These are phyloP conservation scores for Diaporthe sp. DNA, from an alignment of 2,329 filamentous ascomycete genomes.

Conservation along the genomic window DNA sequence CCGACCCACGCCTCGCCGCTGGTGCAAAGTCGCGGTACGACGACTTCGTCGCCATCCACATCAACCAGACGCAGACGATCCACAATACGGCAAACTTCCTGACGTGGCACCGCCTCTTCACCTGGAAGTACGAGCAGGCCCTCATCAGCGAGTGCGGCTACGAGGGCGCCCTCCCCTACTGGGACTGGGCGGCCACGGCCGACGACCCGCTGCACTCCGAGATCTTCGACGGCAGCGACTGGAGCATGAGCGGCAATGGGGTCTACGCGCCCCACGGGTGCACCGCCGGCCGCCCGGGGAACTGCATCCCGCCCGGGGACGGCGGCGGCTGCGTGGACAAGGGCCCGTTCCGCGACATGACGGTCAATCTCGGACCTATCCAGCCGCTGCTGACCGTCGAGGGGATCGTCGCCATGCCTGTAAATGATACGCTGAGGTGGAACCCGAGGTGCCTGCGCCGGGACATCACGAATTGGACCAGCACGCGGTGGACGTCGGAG, in stretches of 20 bases:
- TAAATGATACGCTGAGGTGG: background rate
- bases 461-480: conserved; percentile 46
- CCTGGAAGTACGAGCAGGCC: conserved; percentile 49
- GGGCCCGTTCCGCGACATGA: conserved; percentile 51
- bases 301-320: conserved; percentile 46
- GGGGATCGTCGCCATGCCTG: conserved; percentile 12
- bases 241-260: conserved; percentile 59
- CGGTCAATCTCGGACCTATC: conserved; percentile 51
- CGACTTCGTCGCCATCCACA: conserved; percentile 49
- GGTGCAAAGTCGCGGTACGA: conserved; percentile 49
- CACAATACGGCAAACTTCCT: conserved; percentile 47
- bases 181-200: conserved; percentile 60
- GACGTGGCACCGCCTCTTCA: conserved; percentile 50
- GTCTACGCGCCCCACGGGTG: conserved; percentile 42
- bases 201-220: conserved; percentile 57
- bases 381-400: background rate
- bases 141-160: conserved; percentile 50
- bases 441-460: conserved; percentile 57
- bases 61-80: conserved; percentile 44
- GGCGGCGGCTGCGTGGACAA: conserved; percentile 51
- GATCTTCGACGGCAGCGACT: conserved; percentile 62
- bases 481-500: conserved; percentile 16
- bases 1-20: conserved; percentile 44
- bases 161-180: conserved; percentile 52
- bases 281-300: conserved; percentile 43